Evolutionary conservation across 75 land plant species (phyloP), one percentile per base, ranked within the genome.

Genomic region (Adiantum capillusveneris): DNA sequence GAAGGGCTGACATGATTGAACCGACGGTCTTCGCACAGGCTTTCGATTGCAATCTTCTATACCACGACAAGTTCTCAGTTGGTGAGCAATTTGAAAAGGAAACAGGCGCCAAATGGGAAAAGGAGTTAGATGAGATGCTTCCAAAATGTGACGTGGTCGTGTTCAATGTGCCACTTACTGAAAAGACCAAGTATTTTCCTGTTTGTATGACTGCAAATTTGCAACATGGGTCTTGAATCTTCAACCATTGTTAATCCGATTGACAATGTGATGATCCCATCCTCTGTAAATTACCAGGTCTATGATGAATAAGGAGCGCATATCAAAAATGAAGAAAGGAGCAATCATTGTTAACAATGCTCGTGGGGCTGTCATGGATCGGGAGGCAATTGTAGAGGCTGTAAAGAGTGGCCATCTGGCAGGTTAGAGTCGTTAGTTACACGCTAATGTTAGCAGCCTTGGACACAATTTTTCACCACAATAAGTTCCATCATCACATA

Each of bases 271-370:
- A 5, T 34, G 9, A 5, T 3, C 9, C 37, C 37, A 34, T 5
- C n/a, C n/a, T n/a, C n/a, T n/a, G n/a, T 16, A 25, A n/a, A 6
- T 57, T 9, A 6, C 29, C 69, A 90, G 96, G 53, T 84, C 79
- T 20, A 69, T 92, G 82, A 82, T 92, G 64, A 59, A 84, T 79
- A 82, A 76, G 62, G 85, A 84, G 20, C 84, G 56, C 52, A 82
- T 92, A 31, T 74, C 67, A 27, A 92, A 92, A 72, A 21, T 84
- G 73, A 84, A 84, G 77, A 80, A 82, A 60, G 97, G 97, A 14
- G 97, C 90, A 29, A 28, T 84, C 7, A 74, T 92, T 44, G 88
- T 92, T 24, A 92, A 87, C 66, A 92, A 87, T 81, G 93, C 97
- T 25, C 73, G 93, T 50, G 97, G 97, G 39, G 97, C 93, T 18